Evolutionary conservation across 2,329 filamentous ascomycete species (phyloP), one percentile per base, ranked within the genome.

Genomic region (Aspergillus sp.): DNA sequence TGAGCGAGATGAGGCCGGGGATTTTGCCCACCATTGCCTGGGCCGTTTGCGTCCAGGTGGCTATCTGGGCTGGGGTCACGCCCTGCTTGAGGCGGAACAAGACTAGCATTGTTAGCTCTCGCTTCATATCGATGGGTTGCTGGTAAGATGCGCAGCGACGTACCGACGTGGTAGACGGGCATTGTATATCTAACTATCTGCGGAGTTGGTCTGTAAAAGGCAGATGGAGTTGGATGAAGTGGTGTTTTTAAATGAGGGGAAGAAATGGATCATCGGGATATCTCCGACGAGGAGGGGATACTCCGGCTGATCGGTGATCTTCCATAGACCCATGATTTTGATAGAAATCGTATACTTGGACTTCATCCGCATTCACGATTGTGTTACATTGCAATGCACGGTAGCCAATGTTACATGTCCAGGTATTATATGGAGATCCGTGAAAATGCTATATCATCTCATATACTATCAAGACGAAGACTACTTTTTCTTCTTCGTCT

Each of bases 401-500:
- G 25, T 29, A 29, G 9, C 25, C 25, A 10, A 29, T 29, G 7
- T 10, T 29, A 10, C 25, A 29, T 10, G 25, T 29, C 7, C 11
- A 10, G 25, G 20, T 43, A 20, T 31, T 16, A 31, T 36, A 44
- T 47, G 43, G 14, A 16, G 4, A n/a, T 17, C 40, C 11, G 11
- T 42, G 17, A 17, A 42, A 21, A 29, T 29, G 7, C n/a, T n/a
- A n/a, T n/a, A n/a, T n/a, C n/a, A 10, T 10, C 25, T 10, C 25
- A 29, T 29, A 29, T 29, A 29, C 7, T 10, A 29, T 29, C 25
- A 9, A 29, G 25, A 29, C 7, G 25, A 29, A 29, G 25, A 42
- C 48, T 63, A 76, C 69, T 85, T 85, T 72, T 86, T 87, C 58
- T 82, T 82, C 71, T 87, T 85, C 4, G 82, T 86, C 73, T 87